phyloP scores from a whole-genome alignment of 2,329 filamentous ascomycete genomes.

The Dactylellina drechsleri region DNA sequence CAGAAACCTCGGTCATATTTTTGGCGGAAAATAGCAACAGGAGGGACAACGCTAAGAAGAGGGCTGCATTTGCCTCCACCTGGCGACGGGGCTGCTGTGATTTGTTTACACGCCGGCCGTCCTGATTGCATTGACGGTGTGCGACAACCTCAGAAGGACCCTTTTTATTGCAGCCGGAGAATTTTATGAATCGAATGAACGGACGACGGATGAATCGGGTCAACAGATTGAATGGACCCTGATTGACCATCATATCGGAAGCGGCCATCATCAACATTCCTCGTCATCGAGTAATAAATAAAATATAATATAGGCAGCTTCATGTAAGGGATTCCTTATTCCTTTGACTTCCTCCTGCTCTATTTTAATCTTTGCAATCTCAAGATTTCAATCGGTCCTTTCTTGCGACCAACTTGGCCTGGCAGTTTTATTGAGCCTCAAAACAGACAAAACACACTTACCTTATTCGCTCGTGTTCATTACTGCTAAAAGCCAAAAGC shows the following conservation, averaged over 20 bases:
- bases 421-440: constrained; percentile 15
- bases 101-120: not conserved
- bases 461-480: too few species aligned
- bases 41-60: not conserved
- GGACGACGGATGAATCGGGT: not conserved
- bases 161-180: not conserved
- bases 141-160: not conserved
- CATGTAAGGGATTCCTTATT: not conserved
- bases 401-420: too few species aligned
- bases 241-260: not conserved
- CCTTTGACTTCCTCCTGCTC: too few species aligned
- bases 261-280: constrained; percentile 8
- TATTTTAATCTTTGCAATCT: too few species aligned
- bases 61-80: constrained; percentile 18
- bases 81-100: constrained; percentile 14
- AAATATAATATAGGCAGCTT: not conserved
- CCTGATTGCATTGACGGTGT: not conserved
- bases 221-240: not conserved
- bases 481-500: constrained; percentile 5
- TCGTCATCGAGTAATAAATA: not conserved
- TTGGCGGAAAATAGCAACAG: constrained; percentile 44
- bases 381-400: too few species aligned
- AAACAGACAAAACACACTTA: not conserved
- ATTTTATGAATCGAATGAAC: not conserved
- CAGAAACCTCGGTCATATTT: constrained; percentile 7